These are phyloP conservation scores for Quercus parvula DNA, from an alignment of 306 rosid genomes.

Conservation along the genomic window DNA sequence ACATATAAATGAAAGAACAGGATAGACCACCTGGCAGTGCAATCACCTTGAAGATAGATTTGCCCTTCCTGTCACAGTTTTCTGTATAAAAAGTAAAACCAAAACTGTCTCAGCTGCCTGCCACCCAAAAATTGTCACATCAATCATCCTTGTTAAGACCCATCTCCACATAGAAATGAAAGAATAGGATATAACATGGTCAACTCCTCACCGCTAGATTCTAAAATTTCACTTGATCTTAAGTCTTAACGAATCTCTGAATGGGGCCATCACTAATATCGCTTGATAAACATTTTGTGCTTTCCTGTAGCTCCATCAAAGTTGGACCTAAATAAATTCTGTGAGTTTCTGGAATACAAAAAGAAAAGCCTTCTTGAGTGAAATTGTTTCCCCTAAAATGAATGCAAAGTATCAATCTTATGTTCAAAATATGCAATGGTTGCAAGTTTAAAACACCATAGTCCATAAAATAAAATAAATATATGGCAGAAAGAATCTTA, in stretches of 20 bases:
- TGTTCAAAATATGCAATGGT: background rate
- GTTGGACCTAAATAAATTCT: background rate
- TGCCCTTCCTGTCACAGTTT: background rate
- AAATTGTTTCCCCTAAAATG: background rate
- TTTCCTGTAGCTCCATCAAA: background rate
- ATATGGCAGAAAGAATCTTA: background rate
- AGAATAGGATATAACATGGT: background rate
- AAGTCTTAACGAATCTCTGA: background rate
- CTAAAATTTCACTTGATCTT: background rate
- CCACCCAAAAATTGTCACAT: background rate
- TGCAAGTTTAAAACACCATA: background rate
- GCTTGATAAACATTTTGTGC: background rate
- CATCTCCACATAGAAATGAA: background rate
- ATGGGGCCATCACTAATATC: background rate
- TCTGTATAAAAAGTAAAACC: background rate
- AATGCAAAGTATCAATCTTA: background rate
- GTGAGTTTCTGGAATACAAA: background rate
- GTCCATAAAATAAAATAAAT: background rate
- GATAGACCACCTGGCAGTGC: background rate
- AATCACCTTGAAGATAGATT: background rate
- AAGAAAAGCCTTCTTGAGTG: background rate
- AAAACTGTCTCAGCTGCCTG: background rate
- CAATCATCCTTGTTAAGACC: background rate
- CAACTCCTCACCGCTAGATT: background rate
- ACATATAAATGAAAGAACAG: too few relatives aligned